Evolutionary conservation across 805 yeast genomes (phyloP).

Genomic region (Kazachstania psychrophila): DNA sequence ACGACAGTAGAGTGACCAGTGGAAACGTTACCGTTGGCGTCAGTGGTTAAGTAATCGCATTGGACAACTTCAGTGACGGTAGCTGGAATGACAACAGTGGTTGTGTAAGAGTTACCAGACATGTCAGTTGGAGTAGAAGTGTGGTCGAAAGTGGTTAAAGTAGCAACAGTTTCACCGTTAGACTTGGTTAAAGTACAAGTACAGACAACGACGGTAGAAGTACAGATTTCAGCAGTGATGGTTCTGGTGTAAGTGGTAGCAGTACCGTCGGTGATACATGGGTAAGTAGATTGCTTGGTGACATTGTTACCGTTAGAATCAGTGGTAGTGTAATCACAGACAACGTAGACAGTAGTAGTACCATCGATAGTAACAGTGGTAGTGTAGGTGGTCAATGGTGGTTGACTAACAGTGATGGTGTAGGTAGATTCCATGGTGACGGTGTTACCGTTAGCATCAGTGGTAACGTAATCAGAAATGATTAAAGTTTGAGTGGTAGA

Average conservation of each 20-base stretch:
- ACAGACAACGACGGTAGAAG: conserved; percentile 1
- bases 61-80: conserved; percentile 1
- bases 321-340: conserved; percentile 3
- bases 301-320: conserved; percentile 1
- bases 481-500: conserved; percentile 1
- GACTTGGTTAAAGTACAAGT: conserved; percentile 3
- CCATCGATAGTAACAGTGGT: conserved; percentile 2
- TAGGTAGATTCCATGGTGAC: conserved; percentile 2
- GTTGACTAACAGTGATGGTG: background rate
- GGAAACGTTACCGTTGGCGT: background rate
- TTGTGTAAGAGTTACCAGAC: background rate
- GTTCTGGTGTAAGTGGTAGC: conserved; percentile 3
- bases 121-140: conserved; percentile 7
- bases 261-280: background rate
- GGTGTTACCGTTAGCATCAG: conserved; percentile 2
- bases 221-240: conserved; percentile 2
- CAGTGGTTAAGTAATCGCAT: conserved; percentile 2
- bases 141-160: conserved; percentile 1
- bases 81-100: conserved; percentile 2
- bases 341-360: conserved; percentile 1
- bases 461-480: conserved; percentile 1
- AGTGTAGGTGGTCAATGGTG: conserved; percentile 2
- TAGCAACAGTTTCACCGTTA: conserved; percentile 1
- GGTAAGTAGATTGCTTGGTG: conserved; percentile 1
- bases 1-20: background rate